These are phyloP conservation scores for Neurospora pannonica DNA, from an alignment of 495 filamentous ascomycete species.

Conservation along the genomic window DNA sequence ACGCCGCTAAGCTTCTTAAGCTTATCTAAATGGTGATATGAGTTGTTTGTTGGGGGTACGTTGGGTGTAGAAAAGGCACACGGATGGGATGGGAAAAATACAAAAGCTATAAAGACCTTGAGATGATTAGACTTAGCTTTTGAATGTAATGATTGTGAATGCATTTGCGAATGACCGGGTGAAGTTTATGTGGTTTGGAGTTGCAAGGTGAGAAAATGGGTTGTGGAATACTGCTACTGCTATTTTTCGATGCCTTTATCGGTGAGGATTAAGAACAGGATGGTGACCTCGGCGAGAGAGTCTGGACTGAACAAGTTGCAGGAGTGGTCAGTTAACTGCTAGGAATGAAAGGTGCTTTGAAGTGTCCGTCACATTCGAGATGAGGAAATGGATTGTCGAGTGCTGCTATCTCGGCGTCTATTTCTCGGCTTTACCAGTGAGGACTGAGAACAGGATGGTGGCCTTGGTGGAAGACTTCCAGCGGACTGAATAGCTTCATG, in stretches of 20 bases:
- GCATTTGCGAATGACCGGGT: neutral
- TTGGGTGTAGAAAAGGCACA: neutral
- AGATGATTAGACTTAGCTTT: neutral
- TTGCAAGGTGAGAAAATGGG: neutral
- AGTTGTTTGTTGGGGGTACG: no score
- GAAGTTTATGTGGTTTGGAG: neutral
- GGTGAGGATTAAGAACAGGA: neutral
- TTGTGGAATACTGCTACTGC: neutral
- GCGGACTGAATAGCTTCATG: neutral
- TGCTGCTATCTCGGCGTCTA: neutral
- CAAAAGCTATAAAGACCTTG: neutral
- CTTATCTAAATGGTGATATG: slow-evolving; percentile 47
- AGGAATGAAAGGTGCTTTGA: no score
- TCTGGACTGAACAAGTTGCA: no score
- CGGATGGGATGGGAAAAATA: neutral
- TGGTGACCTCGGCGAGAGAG: neutral
- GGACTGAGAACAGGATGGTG: neutral
- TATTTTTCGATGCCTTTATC: neutral
- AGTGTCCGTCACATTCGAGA: no score
- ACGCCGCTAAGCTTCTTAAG: slow-evolving; percentile 73
- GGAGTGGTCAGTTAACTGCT: no score
- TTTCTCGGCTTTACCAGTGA: neutral
- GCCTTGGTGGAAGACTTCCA: neutral
- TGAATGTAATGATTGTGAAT: neutral
- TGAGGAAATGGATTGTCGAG: neutral